These are phyloP conservation scores for Agrocybe pediades DNA, from an alignment of 768 basidiomycete species.

Conservation along the genomic window DNA sequence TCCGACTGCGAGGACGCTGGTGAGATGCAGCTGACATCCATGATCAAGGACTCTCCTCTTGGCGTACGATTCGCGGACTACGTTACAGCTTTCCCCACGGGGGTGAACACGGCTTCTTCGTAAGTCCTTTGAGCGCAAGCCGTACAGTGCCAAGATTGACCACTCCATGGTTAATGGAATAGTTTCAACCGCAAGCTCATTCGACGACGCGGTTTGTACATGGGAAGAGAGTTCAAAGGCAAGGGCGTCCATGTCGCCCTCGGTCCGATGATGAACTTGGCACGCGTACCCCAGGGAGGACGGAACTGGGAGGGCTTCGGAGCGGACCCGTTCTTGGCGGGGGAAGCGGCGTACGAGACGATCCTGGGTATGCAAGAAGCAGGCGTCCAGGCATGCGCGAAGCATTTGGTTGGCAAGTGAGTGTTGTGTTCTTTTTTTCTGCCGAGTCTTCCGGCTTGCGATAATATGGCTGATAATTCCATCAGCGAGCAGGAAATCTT, in stretches of 20 bases:
- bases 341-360: slow-evolving; percentile 79
- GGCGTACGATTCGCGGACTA: slow-evolving; percentile 81
- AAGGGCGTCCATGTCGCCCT: slow-evolving; percentile 86
- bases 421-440: slow-evolving; percentile 19
- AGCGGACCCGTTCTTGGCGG: slow-evolving; percentile 84
- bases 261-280: slow-evolving; percentile 87
- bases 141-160: not conserved
- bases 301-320: slow-evolving; percentile 96
- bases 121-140: slow-evolving; percentile 36
- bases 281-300: slow-evolving; percentile 76
- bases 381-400: slow-evolving; percentile 87
- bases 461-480: not conserved
- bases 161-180: not conserved
- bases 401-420: slow-evolving; percentile 79
- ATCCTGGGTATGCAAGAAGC: slow-evolving; percentile 79
- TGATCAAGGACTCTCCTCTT: slow-evolving; percentile 62
- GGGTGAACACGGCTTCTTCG: slow-evolving; percentile 81
- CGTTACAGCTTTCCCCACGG: slow-evolving; percentile 80
- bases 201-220: slow-evolving; percentile 70
- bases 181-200: slow-evolving; percentile 81
- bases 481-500: slow-evolving; percentile 69
- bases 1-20: not conserved
- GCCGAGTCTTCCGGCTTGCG: not conserved
- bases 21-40: not conserved
- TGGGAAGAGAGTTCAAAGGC: slow-evolving; percentile 83